Evolutionary conservation across 768 basidiomycete genomes (phyloP), one percentile per base, ranked within the genome.

Genomic region (Suillus paluster): DNA sequence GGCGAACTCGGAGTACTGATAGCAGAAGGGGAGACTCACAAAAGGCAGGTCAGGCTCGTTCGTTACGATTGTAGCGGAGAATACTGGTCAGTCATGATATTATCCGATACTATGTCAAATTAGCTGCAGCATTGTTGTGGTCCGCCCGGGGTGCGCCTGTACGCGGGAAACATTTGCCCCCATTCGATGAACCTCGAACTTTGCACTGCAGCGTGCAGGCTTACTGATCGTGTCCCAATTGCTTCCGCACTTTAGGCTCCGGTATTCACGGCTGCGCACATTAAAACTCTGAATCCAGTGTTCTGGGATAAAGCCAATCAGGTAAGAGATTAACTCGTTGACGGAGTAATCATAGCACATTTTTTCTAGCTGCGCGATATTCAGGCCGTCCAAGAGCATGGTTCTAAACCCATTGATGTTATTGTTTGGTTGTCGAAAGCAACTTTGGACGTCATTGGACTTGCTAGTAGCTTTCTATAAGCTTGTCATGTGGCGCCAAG

Each of bases 381-480:
- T 8, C 66, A 64, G 59, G 70, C 71, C 60, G 68, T 70, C 57
- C 59, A 59, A 57, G 52, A 57, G 38, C 11, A 48, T 48, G 46
- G 19, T 38, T 10, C 27, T 38, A 19, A 12, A 21, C 21, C 73
- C 8, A 77, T 92, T 36, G 87, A 95, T 41, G 83, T 87, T 2
- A 76, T 89, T 41, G 75, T 79, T 4, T 91, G 87, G 84, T 76
- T 93, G 3, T 86, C 84, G 45, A 84, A 83, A 59, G 83, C 84
- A 54, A 92, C 91, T 4, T 78, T 94, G 10, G n/a, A n/a, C n/a
- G n/a, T n/a, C n/a, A n/a, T n/a, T n/a, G n/a, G 91, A 10, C 77
- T 89, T 41, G 88, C 91, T 7, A 87, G 87, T 80, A 65, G 4
- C 19, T 58, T 9, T 57, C 33, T 27, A n/a, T 52, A 38, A 30